Conservation (phyloP, 116 monocot species). For the Iris pallida region DNA sequence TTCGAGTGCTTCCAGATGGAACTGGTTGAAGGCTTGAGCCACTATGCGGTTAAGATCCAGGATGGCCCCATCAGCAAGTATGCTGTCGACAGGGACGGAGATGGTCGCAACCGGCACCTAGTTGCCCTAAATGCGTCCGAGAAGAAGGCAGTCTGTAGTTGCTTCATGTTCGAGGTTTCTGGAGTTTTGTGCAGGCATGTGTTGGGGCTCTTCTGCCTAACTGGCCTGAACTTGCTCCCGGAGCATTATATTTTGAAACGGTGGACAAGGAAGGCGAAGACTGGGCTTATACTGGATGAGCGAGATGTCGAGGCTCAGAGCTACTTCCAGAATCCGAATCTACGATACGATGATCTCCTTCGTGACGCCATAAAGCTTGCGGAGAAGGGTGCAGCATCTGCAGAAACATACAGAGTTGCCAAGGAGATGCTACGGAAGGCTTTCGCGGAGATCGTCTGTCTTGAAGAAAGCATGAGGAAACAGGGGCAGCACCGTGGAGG, state of each 20-base stretch:
- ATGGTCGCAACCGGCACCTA: slow-evolving; percentile 26
- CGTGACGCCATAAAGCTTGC: slow-evolving; percentile 40
- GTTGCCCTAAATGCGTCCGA: slow-evolving; percentile 27
- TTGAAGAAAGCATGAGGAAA: slow-evolving; percentile 20
- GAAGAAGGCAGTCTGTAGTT: slow-evolving; percentile 43
- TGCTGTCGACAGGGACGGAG: slow-evolving; percentile 35
- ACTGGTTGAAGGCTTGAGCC: slow-evolving; percentile 36
- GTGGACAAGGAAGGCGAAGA: slow-evolving; percentile 48
- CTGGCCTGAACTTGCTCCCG: slow-evolving; percentile 31
- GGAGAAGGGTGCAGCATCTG: slow-evolving; percentile 44
- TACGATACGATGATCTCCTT: slow-evolving; percentile 35
- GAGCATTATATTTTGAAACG: slow-evolving; percentile 41
- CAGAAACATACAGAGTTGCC: slow-evolving; percentile 29
- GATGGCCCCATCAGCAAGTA: slow-evolving; percentile 42
- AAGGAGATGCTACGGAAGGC: slow-evolving; percentile 42
- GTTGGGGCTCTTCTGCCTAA: slow-evolving; percentile 29
- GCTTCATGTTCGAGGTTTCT: slow-evolving; percentile 33
- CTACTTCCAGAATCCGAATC: slow-evolving; percentile 11
- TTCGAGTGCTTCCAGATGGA: slow-evolving; percentile 48
- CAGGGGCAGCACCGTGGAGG: not conserved
- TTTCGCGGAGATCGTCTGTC: slow-evolving; percentile 31
- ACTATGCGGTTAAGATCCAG: slow-evolving; percentile 42
- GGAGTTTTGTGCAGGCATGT: slow-evolving; percentile 51
- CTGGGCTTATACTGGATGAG: slow-evolving; percentile 23
- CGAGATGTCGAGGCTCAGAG: slow-evolving; percentile 14